These are phyloP conservation scores for Amyloporia xantha DNA, from an alignment of 768 basidiomycete genomes.

Conservation along the genomic window DNA sequence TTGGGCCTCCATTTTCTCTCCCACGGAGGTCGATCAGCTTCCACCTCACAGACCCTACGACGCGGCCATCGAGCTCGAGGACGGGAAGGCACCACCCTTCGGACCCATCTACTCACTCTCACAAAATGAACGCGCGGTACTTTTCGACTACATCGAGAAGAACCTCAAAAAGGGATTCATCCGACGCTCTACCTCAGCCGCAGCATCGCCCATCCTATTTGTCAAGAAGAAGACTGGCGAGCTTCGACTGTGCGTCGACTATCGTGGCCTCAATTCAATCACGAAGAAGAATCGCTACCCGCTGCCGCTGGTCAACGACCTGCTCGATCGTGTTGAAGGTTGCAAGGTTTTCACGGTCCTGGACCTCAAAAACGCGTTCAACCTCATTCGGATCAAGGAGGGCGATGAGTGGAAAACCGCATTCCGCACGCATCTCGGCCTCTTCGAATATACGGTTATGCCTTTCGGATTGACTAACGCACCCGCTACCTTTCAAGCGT, in stretches of 20 bases:
- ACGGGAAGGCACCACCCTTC: constrained; percentile 19
- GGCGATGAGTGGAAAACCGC: constrained; percentile 35
- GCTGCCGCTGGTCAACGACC: constrained; percentile 26
- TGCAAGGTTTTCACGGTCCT: constrained; percentile 28
- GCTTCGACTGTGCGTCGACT: constrained; percentile 22
- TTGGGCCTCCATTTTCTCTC: constrained; percentile 12
- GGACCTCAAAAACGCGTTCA: constrained; percentile 35
- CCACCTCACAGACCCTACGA: constrained; percentile 4
- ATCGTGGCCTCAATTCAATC: constrained; percentile 25
- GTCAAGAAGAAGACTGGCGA: constrained; percentile 21
- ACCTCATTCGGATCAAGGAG: constrained; percentile 33
- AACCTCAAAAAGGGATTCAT: constrained; percentile 29
- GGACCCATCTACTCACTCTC: constrained; percentile 22
- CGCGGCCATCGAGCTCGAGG: constrained; percentile 25
- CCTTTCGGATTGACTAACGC: constrained; percentile 24
- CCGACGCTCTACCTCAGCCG: constrained; percentile 21
- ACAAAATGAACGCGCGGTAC: constrained; percentile 25
- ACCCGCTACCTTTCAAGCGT: constrained; percentile 13
- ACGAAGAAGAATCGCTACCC: constrained; percentile 30
- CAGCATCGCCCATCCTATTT: constrained; percentile 22
- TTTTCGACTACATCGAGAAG: constrained; percentile 30
- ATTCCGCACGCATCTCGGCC: constrained; percentile 31
- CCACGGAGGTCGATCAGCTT: constrained; percentile 4
- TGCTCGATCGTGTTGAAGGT: constrained; percentile 20
- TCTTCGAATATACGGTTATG: constrained; percentile 31